Evolutionary conservation across 1,284 basidiomycete genomes (phyloP).

Genomic region (Leccinum angustisporum): DNA sequence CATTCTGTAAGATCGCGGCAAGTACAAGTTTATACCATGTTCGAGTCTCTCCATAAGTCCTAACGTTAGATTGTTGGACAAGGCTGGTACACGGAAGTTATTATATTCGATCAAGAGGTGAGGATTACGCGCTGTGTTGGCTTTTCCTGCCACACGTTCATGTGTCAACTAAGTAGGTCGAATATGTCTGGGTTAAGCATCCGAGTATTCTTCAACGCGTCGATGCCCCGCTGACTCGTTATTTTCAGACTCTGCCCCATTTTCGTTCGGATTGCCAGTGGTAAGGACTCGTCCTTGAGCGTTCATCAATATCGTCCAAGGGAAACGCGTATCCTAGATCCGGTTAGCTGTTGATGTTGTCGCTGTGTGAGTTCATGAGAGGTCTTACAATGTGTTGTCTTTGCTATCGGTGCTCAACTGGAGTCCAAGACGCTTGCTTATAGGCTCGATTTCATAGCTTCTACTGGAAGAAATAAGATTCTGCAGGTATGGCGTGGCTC

Average conservation of each 20-base stretch:
- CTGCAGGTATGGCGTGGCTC: not conserved
- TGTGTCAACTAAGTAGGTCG: not conserved
- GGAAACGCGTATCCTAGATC: conserved; percentile 5
- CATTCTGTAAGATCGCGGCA: not conserved
- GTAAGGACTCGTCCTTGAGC: not conserved
- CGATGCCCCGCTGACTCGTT: not conserved
- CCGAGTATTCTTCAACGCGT: no score
- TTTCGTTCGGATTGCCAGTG: not conserved
- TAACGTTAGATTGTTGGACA: not conserved
- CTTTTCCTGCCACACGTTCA: not conserved
- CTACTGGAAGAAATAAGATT: conserved; percentile 3
- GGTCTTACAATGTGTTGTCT: not conserved
- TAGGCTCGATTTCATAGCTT: conserved; percentile 1
- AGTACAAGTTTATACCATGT: not conserved
- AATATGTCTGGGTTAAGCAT: not conserved
- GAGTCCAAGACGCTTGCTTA: not conserved
- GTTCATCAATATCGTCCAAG: not conserved
- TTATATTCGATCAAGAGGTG: not conserved
- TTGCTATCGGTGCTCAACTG: not conserved
- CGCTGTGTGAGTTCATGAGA: conserved; percentile 9
- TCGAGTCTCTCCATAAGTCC: not conserved
- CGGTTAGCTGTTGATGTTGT: conserved; percentile 12
- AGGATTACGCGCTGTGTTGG: not conserved
- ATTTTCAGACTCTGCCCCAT: not conserved
- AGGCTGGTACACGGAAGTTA: not conserved